Conservation (phyloP, 306 rosid genomes). For the Malus sylvestris region DNA sequence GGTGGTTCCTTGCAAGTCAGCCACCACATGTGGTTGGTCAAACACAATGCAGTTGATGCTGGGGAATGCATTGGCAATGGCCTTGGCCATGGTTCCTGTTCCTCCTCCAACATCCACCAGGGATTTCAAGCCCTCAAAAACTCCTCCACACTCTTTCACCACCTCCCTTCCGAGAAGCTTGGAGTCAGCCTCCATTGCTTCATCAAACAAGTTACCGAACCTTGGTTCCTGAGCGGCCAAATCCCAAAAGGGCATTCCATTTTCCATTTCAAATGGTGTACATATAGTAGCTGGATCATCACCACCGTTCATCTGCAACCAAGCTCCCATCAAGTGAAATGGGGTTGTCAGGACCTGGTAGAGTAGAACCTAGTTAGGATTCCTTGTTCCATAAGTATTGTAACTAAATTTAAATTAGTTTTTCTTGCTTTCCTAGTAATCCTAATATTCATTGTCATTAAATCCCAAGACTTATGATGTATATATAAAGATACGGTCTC, state of each 20-base stretch:
- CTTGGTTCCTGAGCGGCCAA: background rate
- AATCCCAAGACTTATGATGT: too few species aligned
- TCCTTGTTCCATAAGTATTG: too few species aligned
- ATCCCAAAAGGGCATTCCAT: constrained; percentile 25
- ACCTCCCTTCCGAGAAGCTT: background rate
- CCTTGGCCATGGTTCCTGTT: constrained; percentile 28
- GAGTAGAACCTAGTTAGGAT: too few species aligned
- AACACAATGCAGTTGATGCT: constrained; percentile 24
- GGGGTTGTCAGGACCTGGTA: background rate
- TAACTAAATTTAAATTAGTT: too few species aligned
- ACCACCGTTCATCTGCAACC: constrained; percentile 15
- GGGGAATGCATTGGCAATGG: constrained; percentile 26
- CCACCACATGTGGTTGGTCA: constrained; percentile 32
- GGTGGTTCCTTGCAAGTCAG: constrained; percentile 2
- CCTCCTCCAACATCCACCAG: constrained; percentile 45
- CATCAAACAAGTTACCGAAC: constrained; percentile 3
- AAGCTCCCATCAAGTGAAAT: background rate
- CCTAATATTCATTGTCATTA: too few species aligned
- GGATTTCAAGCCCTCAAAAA: constrained; percentile 22
- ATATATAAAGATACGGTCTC: too few species aligned
- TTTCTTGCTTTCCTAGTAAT: too few species aligned
- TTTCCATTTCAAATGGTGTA: constrained; percentile 5
- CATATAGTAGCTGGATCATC: background rate
- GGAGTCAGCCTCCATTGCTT: constrained; percentile 28
- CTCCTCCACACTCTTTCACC: constrained; percentile 4